These are phyloP conservation scores for Rhodotorula babjevae DNA, from an alignment of 768 basidiomycete genomes.

Conservation along the genomic window DNA sequence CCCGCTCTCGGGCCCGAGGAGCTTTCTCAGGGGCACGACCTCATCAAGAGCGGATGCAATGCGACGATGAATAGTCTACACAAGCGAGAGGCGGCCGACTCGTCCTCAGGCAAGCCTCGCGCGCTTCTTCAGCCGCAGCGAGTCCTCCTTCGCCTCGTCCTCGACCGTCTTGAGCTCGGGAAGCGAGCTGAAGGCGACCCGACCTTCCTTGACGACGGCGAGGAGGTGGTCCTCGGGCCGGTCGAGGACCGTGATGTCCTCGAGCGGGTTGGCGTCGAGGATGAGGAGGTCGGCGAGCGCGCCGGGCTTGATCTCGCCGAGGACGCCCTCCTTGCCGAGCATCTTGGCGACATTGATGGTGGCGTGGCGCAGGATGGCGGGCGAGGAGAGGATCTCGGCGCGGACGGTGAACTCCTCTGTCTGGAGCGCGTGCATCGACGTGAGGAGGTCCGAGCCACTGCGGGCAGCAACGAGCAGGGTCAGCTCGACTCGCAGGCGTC, in stretches of 20 bases:
- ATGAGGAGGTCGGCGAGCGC: slow-evolving; percentile 52
- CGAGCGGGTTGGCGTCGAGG: slow-evolving; percentile 50
- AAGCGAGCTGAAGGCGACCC: slow-evolving; percentile 44
- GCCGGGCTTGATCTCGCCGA: slow-evolving; percentile 49
- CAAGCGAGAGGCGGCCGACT: too few relatives aligned
- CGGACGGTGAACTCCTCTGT: slow-evolving; percentile 55
- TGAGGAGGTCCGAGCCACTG: slow-evolving; percentile 50
- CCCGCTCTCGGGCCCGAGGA: too few relatives aligned
- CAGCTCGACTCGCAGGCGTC: background rate
- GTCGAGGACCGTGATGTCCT: slow-evolving; percentile 52
- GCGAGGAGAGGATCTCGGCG: slow-evolving; percentile 47
- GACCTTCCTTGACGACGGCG: slow-evolving; percentile 50
- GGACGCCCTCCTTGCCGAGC: slow-evolving; percentile 46
- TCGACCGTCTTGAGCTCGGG: slow-evolving; percentile 39
- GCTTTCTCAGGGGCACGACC: too few relatives aligned
- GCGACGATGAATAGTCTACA: too few relatives aligned
- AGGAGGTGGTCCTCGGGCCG: slow-evolving; percentile 49
- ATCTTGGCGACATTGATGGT: slow-evolving; percentile 51
- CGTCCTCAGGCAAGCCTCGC: background rate
- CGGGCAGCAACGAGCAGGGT: background rate
- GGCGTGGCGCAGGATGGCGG: slow-evolving; percentile 50
- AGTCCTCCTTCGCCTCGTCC: slow-evolving; percentile 2
- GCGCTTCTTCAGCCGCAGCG: background rate
- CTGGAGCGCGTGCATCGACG: slow-evolving; percentile 62
- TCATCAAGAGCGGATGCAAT: too few relatives aligned